A percentile compares a stretch with the other conserved stretches of the same genome.
Conservation (phyloP, 495 filamentous ascomycete species). For the Cladorrhinum samala region DNA sequence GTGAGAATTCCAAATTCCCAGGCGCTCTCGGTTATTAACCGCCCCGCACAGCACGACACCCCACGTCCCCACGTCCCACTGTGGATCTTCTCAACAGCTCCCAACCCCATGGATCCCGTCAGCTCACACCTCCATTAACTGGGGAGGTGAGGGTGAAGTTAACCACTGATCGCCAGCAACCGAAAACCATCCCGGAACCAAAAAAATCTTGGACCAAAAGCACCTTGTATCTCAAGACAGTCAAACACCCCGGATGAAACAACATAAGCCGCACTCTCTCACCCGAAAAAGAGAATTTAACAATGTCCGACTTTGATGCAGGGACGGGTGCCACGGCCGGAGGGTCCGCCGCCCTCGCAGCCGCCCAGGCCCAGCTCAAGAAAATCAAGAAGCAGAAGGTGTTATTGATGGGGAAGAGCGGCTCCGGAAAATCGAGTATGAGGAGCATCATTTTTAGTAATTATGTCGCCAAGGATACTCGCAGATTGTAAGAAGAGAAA, state of each 20-base stretch:
- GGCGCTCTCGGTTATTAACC: neutral
- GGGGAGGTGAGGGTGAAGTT: neutral
- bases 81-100: neutral
- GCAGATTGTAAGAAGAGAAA: slow-evolving; percentile 63
- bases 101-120: neutral
- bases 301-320: neutral
- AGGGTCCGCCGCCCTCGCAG: neutral
- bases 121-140: neutral
- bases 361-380: slow-evolving; percentile 34
- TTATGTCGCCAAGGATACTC: slow-evolving; percentile 93
- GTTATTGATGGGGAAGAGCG: slow-evolving; percentile 78
- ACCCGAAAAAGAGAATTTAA: no score
- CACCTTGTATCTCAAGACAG: no score
- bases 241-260: neutral
- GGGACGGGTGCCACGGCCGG: neutral
- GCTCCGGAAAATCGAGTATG: slow-evolving; percentile 99
- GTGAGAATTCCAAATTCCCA: neutral
- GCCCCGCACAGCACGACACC: neutral
- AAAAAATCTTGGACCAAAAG: no score
- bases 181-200: neutral
- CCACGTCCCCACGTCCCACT: neutral
- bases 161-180: neutral
- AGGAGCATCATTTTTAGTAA: slow-evolving; percentile 97
- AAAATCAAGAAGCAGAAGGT: slow-evolving; percentile 60
- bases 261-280: no score